Evolutionary conservation across 805 yeast genomes (phyloP), one percentile per base, ranked within the genome.

Genomic region (Dipodascopsis uninucleata): DNA sequence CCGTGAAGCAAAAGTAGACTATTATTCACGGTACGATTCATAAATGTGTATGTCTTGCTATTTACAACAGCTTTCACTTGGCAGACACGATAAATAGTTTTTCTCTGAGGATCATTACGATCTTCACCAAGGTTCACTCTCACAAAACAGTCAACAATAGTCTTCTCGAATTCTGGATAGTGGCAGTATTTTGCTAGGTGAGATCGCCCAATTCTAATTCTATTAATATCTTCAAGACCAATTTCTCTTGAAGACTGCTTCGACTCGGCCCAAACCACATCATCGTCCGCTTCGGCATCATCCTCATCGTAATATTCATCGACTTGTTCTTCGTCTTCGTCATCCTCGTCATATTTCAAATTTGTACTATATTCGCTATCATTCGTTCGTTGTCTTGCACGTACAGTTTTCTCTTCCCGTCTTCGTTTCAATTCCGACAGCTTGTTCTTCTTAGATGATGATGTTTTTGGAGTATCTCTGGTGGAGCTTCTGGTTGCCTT

Each of bases 61-160:
- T 50, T 47, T 12, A 45, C 45, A 14, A 46, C 22, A 18, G 43
- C 53, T 55, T 81, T 83, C 34, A 93, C 79, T 60, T 78, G 82
- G 38, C 90, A 95, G 77, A 90, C 75, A 58, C 97, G 75, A 66
- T 93, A 90, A 41, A 77, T 76, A 8, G 82, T 75, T 58, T 71
- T 70, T 24, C 82, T 78, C 9, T 80, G 76, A 35, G 78, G 73
- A 44, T 73, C 74, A 58, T 81, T 82, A 32, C 70, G 60, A n/a
- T n/a, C n/a, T n/a, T n/a, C n/a, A 7, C 96, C 96, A 44, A 93
- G 76, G 61, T 86, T 88, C 43, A 93, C 80, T 55, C 89, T 77
- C 28, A 89, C 95, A 61, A 73, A 86, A 39, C 94, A 79, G 20
- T 50, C 94, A 16, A 75, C 71, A 12, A 86, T 76, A 0, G 76